Conservation (phyloP, 2,329 filamentous ascomycete genomes). For the Septoria linicola region DNA sequence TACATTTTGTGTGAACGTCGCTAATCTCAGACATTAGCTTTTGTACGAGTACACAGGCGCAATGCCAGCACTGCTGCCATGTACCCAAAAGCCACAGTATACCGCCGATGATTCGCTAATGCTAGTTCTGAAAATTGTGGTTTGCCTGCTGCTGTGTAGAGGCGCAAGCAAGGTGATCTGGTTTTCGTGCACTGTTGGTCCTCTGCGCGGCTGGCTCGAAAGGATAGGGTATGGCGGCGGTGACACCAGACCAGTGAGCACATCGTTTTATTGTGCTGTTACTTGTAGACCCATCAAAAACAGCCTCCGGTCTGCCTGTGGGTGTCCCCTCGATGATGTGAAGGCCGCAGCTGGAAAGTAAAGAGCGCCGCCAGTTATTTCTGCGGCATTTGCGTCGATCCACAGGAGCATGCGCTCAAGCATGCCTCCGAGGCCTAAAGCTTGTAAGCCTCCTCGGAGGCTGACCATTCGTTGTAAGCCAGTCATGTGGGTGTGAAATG, state of each 20-base stretch:
- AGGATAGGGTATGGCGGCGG: too few species aligned
- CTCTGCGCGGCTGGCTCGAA: too few species aligned
- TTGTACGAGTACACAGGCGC: constrained; percentile 13
- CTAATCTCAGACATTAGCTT: neutral
- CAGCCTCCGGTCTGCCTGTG: constrained; percentile 21
- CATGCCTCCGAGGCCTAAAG: constrained; percentile 48
- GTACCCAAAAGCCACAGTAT: neutral
- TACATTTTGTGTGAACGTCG: too few species aligned
- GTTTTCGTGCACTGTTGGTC: too few species aligned
- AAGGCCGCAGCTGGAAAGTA: constrained; percentile 33
- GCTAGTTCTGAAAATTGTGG: too few species aligned
- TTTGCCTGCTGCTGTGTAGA: too few species aligned
- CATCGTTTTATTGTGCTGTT: constrained; percentile 2
- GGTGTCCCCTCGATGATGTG: constrained; percentile 22
- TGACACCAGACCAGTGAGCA: too few species aligned
- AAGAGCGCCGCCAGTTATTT: constrained; percentile 28
- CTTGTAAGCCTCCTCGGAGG: constrained; percentile 47
- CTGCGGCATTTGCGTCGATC: constrained; percentile 45
- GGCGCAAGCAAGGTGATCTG: too few species aligned
- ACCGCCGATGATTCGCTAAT: neutral
- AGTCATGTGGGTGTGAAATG: constrained; percentile 51
- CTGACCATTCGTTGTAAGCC: constrained; percentile 47
- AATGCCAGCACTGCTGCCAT: constrained; percentile 21
- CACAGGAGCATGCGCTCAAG: constrained; percentile 50
- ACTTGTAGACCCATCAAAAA: constrained; percentile 23